Percentiles rank a stretch among this genome's conserved stretches.
Evolutionary conservation across 2,329 filamentous ascomycete species (phyloP).

Genomic region (Epichloe festucae): DNA sequence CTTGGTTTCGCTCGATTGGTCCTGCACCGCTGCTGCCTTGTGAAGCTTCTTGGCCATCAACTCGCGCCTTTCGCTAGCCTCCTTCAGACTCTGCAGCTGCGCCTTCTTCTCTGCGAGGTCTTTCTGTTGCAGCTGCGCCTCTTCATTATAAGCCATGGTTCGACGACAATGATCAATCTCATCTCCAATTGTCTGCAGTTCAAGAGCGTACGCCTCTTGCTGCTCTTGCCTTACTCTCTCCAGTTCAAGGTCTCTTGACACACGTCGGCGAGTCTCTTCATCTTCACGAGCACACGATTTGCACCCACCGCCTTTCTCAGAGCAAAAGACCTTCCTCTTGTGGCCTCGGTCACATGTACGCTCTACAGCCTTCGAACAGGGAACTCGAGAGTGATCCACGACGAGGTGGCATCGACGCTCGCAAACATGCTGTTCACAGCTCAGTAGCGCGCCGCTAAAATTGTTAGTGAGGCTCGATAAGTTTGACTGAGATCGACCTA

Average conservation of each 20-base stretch:
- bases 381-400: conserved; percentile 38
- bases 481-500: no score
- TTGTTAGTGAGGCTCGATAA: no score
- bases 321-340: conserved; percentile 40
- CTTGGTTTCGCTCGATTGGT: background rate
- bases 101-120: conserved; percentile 25
- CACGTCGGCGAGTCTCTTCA: conserved; percentile 27
- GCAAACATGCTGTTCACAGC: conserved; percentile 48
- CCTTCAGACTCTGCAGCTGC: conserved; percentile 16
- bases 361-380: conserved; percentile 24
- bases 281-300: conserved; percentile 38
- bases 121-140: conserved; percentile 24
- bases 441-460: conserved; percentile 37
- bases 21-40: background rate
- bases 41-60: background rate
- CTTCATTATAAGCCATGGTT: no score
- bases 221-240: conserved; percentile 32
- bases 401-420: conserved; percentile 48
- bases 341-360: conserved; percentile 32
- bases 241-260: conserved; percentile 33
- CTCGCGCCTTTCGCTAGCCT: conserved; percentile 12
- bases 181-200: conserved; percentile 38
- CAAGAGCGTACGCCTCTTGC: conserved; percentile 29
- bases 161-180: conserved; percentile 34
- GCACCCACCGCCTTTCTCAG: conserved; percentile 28